A percentile compares a stretch with the other conserved stretches of the same genome.
phyloP scores from a whole-genome alignment of 345 rosid species.

The Odontarrhena argentea region DNA sequence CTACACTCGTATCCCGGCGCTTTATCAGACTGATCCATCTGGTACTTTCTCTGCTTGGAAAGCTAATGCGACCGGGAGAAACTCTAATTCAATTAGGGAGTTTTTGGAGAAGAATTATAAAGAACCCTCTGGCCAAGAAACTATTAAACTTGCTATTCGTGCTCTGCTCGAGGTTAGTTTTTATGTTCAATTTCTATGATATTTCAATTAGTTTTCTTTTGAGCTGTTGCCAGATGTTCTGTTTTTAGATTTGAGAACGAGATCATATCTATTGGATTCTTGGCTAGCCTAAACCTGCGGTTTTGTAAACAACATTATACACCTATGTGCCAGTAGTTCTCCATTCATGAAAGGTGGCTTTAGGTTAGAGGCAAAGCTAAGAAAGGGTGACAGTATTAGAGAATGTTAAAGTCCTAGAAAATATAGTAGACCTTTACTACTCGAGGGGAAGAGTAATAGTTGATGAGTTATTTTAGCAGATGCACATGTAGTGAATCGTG shows the following conservation, averaged over 20 bases:
- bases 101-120: slow-evolving; percentile 86
- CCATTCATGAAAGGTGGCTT: not conserved
- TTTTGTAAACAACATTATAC: not conserved
- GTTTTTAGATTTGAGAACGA: slow-evolving; percentile 3
- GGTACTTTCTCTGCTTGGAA: slow-evolving; percentile 97
- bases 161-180: slow-evolving; percentile 87
- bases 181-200: not conserved
- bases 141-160: slow-evolving; percentile 85
- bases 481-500: slow-evolving; percentile 2
- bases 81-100: slow-evolving; percentile 86
- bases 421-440: not conserved
- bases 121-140: slow-evolving; percentile 87
- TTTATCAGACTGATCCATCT: slow-evolving; percentile 94
- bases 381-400: not conserved
- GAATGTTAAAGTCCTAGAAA: not conserved
- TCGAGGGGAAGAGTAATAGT: slow-evolving; percentile 4
- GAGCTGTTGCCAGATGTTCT: not conserved
- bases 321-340: not conserved
- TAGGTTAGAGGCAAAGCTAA: slow-evolving; percentile 10
- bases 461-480: slow-evolving; percentile 10
- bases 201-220: not conserved
- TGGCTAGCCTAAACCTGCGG: slow-evolving; percentile 2
- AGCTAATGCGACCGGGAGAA: slow-evolving; percentile 94
- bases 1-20: slow-evolving; percentile 60
- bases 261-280: slow-evolving; percentile 1